Conservation (phyloP, 306 rosid genomes). For the Sophora flavescens region DNA sequence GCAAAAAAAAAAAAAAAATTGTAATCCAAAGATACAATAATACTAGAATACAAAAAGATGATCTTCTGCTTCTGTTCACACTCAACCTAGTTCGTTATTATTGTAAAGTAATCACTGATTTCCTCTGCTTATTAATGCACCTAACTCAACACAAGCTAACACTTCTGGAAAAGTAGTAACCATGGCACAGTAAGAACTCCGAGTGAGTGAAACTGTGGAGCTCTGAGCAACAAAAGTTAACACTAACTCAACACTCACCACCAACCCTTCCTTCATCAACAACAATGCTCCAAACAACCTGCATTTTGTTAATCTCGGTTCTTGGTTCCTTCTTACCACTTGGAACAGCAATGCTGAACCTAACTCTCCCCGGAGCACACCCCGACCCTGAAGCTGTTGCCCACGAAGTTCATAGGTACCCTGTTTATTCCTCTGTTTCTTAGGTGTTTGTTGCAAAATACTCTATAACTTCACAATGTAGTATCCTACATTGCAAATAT, state of each 20-base stretch:
- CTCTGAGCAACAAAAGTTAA: constrained; percentile 7
- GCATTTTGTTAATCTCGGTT: constrained; percentile 64
- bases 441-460: background rate
- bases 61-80: constrained; percentile 45
- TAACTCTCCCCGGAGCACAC: constrained; percentile 87
- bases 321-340: constrained; percentile 52
- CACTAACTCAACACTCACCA: constrained; percentile 8
- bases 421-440: constrained; percentile 32
- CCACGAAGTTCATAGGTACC: constrained; percentile 79
- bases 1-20: no score
- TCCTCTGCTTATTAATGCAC: constrained; percentile 41
- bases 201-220: constrained; percentile 15
- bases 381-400: constrained; percentile 90
- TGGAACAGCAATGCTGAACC: constrained; percentile 61
- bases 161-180: constrained; percentile 43
- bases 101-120: background rate
- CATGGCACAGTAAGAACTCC: constrained; percentile 28
- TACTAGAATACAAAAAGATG: background rate
- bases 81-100: constrained; percentile 28
- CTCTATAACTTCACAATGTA: constrained; percentile 32
- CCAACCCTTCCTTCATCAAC: constrained; percentile 15
- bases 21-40: no score
- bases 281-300: constrained; percentile 62
- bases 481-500: constrained; percentile 6
- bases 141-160: constrained; percentile 37